Conservation (phyloP, 2,329 filamentous ascomycete species). For the Fusarium newnesense region DNA sequence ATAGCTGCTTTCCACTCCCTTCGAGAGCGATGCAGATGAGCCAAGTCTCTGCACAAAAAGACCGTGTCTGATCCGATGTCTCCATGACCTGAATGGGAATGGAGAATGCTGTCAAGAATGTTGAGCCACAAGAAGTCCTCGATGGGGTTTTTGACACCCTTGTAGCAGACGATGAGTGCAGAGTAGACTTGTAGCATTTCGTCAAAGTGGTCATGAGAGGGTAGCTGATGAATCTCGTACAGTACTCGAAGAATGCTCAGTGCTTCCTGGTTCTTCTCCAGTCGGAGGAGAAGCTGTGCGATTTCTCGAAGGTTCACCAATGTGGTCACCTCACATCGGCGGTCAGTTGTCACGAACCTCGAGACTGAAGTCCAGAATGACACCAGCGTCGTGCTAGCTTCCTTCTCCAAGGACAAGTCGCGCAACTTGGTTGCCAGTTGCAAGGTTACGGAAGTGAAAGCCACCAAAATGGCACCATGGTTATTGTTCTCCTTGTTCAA, state of each 20-base stretch:
- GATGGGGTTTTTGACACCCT: background rate
- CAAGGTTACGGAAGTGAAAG: background rate
- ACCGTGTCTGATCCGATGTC: background rate
- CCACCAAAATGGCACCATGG: background rate
- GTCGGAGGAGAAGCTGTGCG: background rate
- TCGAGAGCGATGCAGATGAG: background rate
- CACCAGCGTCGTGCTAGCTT: background rate
- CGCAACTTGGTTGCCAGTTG: background rate
- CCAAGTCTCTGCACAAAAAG: background rate
- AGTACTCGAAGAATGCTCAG: background rate
- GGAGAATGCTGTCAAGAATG: background rate
- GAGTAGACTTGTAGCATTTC: background rate
- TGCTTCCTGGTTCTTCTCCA: background rate
- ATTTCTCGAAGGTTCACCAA: background rate
- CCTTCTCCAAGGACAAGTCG: background rate
- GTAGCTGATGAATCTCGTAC: background rate
- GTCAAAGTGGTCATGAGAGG: background rate
- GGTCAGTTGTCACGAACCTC: background rate
- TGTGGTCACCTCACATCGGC: background rate
- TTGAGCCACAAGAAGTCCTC: background rate
- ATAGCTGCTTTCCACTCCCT: background rate
- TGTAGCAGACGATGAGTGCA: background rate
- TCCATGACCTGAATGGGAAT: background rate
- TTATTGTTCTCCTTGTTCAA: background rate
- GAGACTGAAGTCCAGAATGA: background rate